Evolutionary conservation across 163 green algal genomes (phyloP), one percentile per base, ranked within the genome.

Genomic region (Scenedesmus sp.): DNA sequence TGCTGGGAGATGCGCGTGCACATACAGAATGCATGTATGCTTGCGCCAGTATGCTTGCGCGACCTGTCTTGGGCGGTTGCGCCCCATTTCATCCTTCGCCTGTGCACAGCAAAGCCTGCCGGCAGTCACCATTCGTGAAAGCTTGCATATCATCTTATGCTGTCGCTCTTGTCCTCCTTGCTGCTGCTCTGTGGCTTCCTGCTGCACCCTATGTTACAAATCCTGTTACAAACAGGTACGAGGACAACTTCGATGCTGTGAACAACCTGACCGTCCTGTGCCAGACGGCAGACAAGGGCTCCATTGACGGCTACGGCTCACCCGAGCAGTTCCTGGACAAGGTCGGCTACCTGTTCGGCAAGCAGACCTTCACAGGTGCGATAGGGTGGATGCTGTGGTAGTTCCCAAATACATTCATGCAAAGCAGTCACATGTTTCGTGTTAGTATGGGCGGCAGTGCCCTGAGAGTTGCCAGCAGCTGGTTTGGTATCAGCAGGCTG

Each of bases 191-290:
- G 34, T 46, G 34, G 34, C 34, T 46, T 46, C 34, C 34, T 46
- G 34, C 34, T 46, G 34, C 34, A 46, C 16, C 66, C 70, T 79
- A 5, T 79, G 23, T 13, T 23, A 5, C 59, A 4, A 12, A 23
- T 12, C 62, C 12, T 70, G 62, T 15, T 70, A 70, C 79, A 10
- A 57, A 18, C 93, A 98, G 97, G 83, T 99, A 99, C 89, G 98
- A 99, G 96, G 98, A 99, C 96, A 99, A 99, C 96, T 96, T 95
- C 91, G 98, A 99, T 85, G 95, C 96, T 59, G 96, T 99, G 70
- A 99, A 98, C 96, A 97, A 99, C 97, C 60, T 99, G 73, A 70
- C 96, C 46, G 96, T 99, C 20, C 95, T 98, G 64, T 94, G 92
- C 57, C 94, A 97, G 90, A 93, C 95, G 88, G 96, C 97, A 1